Evolutionary conservation across 805 yeast genomes (phyloP).

Genomic region (Candida lessepsii): DNA sequence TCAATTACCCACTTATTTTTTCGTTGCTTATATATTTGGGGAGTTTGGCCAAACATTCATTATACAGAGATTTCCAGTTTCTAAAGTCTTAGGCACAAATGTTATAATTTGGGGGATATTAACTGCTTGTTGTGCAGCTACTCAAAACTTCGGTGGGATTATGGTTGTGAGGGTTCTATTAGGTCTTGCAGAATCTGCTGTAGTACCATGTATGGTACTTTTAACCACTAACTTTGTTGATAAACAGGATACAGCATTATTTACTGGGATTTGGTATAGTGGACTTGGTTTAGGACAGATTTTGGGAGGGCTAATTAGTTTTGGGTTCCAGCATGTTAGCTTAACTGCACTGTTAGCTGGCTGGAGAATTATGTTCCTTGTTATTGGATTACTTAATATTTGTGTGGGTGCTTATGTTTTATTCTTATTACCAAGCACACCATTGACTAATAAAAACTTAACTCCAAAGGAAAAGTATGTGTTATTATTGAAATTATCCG

Average conservation of each 20-base stretch:
- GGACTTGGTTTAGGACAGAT: slow-evolving; percentile 24
- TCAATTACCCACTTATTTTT: slow-evolving; percentile 49
- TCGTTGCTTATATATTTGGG: slow-evolving; percentile 34
- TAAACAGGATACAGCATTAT: slow-evolving; percentile 19
- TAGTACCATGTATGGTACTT: slow-evolving; percentile 24
- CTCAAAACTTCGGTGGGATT: slow-evolving; percentile 26
- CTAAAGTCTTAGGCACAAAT: slow-evolving; percentile 30
- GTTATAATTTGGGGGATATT: slow-evolving; percentile 37
- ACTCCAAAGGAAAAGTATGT: slow-evolving; percentile 21
- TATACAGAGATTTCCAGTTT: slow-evolving; percentile 36
- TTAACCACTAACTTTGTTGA: slow-evolving; percentile 25
- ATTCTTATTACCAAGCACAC: slow-evolving; percentile 20
- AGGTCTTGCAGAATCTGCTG: slow-evolving; percentile 23
- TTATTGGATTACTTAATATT: slow-evolving; percentile 20
- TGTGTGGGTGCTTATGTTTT: slow-evolving; percentile 17
- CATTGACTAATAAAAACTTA: slow-evolving; percentile 17
- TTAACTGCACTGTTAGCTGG: slow-evolving; percentile 15
- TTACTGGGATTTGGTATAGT: slow-evolving; percentile 25
- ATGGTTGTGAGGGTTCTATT: slow-evolving; percentile 18
- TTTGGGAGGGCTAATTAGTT: slow-evolving; percentile 20
- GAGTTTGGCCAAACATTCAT: slow-evolving; percentile 34
- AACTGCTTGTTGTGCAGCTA: slow-evolving; percentile 34
- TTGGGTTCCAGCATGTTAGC: slow-evolving; percentile 18
- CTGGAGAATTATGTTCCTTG: slow-evolving; percentile 22
- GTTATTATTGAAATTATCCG: slow-evolving; percentile 16